phyloP scores from a whole-genome alignment of 495 filamentous ascomycete species.

The Aspergillus indologenus region DNA sequence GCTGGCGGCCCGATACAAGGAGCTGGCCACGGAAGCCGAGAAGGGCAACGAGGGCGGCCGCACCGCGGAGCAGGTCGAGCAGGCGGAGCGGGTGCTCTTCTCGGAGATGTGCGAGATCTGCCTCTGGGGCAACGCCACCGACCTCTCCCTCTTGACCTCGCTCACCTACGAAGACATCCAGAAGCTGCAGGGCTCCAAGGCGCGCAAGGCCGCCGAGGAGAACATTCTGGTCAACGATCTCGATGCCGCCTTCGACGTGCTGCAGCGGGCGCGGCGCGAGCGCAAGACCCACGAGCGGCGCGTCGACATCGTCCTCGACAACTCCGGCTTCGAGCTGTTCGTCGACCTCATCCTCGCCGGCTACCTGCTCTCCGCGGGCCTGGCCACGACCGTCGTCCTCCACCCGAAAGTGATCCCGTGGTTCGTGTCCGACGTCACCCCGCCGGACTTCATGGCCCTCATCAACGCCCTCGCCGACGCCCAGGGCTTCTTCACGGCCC shows the following conservation, averaged over 20 bases:
- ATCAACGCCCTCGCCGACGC: slow-evolving; percentile 73
- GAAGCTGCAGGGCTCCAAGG: slow-evolving; percentile 84
- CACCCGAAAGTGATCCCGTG: slow-evolving; percentile 93
- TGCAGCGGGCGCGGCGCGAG: slow-evolving; percentile 57
- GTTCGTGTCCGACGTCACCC: slow-evolving; percentile 95
- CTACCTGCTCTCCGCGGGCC: slow-evolving; percentile 73
- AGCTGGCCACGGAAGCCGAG: slow-evolving; percentile 57
- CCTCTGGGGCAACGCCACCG: slow-evolving; percentile 96
- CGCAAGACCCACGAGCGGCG: slow-evolving; percentile 57
- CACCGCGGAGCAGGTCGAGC: slow-evolving; percentile 52
- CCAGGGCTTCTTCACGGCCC: slow-evolving; percentile 68
- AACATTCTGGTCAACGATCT: slow-evolving; percentile 90
- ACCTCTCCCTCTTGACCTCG: slow-evolving; percentile 84
- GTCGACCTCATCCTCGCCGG: slow-evolving; percentile 90
- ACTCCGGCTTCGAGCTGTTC: slow-evolving; percentile 94
- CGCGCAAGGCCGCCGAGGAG: slow-evolving; percentile 76
- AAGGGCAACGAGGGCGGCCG: slow-evolving; percentile 34
- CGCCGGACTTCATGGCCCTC: slow-evolving; percentile 76
- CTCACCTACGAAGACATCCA: slow-evolving; percentile 95
- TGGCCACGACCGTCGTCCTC: slow-evolving; percentile 84
- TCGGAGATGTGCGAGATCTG: slow-evolving; percentile 95
- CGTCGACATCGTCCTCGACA: slow-evolving; percentile 92
- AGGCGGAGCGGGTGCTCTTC: slow-evolving; percentile 76
- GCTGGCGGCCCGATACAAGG: slow-evolving; percentile 71
- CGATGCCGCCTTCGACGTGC: slow-evolving; percentile 62